phyloP scores from a whole-genome alignment of 2,329 filamentous ascomycete genomes.

The Plectosphaerella plurivora region DNA sequence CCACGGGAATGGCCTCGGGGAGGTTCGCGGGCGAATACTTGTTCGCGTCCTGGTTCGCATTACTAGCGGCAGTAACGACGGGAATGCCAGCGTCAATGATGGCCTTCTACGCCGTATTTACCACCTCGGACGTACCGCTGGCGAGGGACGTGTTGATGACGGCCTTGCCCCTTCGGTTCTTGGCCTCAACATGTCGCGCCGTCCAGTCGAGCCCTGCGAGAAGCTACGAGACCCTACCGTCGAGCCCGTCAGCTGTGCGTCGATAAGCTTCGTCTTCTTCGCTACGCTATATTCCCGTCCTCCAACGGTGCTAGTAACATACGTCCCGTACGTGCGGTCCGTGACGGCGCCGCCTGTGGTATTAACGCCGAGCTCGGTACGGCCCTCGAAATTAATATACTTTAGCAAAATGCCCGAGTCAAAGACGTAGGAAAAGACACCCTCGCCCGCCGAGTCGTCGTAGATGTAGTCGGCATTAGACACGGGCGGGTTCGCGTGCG shows the following conservation, averaged over 20 bases:
- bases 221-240: slow-evolving; percentile 2
- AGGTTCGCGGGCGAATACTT: slow-evolving; percentile 42
- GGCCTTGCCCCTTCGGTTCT: slow-evolving; percentile 30
- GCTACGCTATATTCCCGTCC: slow-evolving; percentile 38
- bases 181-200: slow-evolving; percentile 34
- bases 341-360: slow-evolving; percentile 25
- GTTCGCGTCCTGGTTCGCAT: slow-evolving; percentile 31
- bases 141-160: slow-evolving; percentile 54
- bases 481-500: too few relatives aligned
- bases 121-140: slow-evolving; percentile 32
- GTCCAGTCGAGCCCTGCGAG: slow-evolving; percentile 33
- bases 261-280: slow-evolving; percentile 34
- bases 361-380: slow-evolving; percentile 32
- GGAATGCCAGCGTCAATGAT: slow-evolving; percentile 42
- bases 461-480: too few relatives aligned
- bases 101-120: slow-evolving; percentile 44
- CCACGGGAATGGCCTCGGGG: slow-evolving; percentile 44
- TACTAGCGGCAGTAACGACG: slow-evolving; percentile 50
- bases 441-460: slow-evolving; percentile 24
- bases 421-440: slow-evolving; percentile 25
- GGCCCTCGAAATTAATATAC: slow-evolving; percentile 33
- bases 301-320: slow-evolving; percentile 38
- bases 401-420: slow-evolving; percentile 17
- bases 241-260: slow-evolving; percentile 38
- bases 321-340: slow-evolving; percentile 38